A percentile compares a stretch with the other conserved stretches of the same genome.
Conservation (phyloP, 2,329 filamentous ascomycete species). For the Chaetomium globosum region DNA sequence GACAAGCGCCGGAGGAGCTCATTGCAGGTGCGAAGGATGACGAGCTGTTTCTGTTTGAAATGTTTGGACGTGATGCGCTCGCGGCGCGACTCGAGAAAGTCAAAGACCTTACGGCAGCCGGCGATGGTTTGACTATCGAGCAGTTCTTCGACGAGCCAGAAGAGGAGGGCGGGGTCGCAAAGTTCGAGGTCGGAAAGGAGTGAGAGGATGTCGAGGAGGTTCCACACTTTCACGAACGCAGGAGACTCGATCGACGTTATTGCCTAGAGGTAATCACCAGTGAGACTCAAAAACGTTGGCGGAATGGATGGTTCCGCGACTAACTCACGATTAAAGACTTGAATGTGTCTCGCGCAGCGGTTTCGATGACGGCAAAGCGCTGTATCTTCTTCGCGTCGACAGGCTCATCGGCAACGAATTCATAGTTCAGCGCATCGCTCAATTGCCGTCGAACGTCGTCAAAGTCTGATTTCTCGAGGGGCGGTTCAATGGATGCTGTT, state of each 20-base stretch:
- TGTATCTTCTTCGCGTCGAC: constrained; percentile 50
- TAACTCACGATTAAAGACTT: constrained; percentile 72
- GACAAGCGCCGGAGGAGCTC: constrained; percentile 90
- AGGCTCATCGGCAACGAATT: constrained; percentile 37
- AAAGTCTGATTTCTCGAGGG: constrained; percentile 71
- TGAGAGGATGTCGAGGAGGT: constrained; percentile 87
- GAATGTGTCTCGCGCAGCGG: constrained; percentile 78
- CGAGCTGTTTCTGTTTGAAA: constrained; percentile 80
- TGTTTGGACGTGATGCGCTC: constrained; percentile 82
- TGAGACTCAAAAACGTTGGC: constrained; percentile 37
- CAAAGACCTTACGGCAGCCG: constrained; percentile 87
- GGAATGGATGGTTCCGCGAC: constrained; percentile 14
- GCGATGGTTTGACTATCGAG: constrained; percentile 94
- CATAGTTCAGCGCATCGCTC: constrained; percentile 46
- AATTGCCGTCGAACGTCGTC: constrained; percentile 53
- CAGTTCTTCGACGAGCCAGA: constrained; percentile 91
- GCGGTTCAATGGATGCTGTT: constrained; percentile 67
- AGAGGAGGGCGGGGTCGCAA: constrained; percentile 77
- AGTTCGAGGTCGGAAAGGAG: constrained; percentile 81
- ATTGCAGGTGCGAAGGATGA: constrained; percentile 93
- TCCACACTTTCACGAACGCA: constrained; percentile 84
- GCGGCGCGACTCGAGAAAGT: constrained; percentile 90
- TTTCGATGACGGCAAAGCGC: constrained; percentile 76
- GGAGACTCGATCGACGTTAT: constrained; percentile 75
- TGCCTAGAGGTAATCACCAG: constrained; percentile 54